Base-by-base conservation (phyloP, 2,329 filamentous ascomycete genomes). In the Penicillium digitatum region DNA sequence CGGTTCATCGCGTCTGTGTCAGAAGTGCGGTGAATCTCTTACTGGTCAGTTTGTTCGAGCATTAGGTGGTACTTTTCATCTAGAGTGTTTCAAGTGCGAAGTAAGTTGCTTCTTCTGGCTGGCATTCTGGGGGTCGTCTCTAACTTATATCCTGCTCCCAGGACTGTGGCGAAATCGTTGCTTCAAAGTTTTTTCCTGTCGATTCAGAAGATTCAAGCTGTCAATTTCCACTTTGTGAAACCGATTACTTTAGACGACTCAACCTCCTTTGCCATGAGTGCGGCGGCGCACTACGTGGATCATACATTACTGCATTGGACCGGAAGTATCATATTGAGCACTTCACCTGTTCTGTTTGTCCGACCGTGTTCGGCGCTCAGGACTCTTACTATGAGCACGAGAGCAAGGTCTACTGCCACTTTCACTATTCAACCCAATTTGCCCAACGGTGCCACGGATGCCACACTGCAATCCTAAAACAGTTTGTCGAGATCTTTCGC, bases 301-400 rank as follows among this genome's bases (percentile, higher is more conserved):
- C 94, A 5, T 99, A 99, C 76, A 99, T 99, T 69, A 99, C 94
- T 16, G 94, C 94, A 3, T 82, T 99, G 51, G 94, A 99, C 65
- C 89, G 90, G 67, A 99, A 99, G 78, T 99, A 99, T 74, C 94
- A 96, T 74, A 95, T 99, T 63, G 93, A 97, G 73, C 94, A 99
- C 76, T 99, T 99, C 69, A 99, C 94, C 35, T 99, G 94, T 76
- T 97, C 92, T 11, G 86, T 96, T 31, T 99, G 94, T 71, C 89
- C 92, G 5, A 97, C 94, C 1, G 88, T 97, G n/a, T 99, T 99
- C 70, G 94, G 94, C 48, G 94, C 94, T 7, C 90, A 95, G 68
- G 94, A 99, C 78, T 96, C 92, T 72, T 99, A 99, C 74, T 99
- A 99, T 75, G 94, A 99, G 74, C 94, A 99, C 69, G 92, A 96